Evolutionary conservation across 192 early-diverging fungal genomes (phyloP).

Genomic region (Kickxella alabastrina): DNA sequence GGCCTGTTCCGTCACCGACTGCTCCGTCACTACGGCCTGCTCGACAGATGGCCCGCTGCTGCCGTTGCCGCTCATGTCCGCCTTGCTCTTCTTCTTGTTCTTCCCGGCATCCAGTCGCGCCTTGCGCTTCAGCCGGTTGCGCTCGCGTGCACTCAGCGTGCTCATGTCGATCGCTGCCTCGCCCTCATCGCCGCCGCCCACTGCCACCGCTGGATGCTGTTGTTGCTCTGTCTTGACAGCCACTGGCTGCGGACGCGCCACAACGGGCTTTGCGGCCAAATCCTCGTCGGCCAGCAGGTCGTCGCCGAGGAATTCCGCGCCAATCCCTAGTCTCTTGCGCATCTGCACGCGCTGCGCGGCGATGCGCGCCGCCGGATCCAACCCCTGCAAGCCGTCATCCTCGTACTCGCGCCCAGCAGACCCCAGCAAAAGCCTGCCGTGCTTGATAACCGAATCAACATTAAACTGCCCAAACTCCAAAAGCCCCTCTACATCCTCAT

Average conservation of each 20-base stretch:
- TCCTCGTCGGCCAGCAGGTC: constrained; percentile 86
- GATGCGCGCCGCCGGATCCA: constrained; percentile 80
- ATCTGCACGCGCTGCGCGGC: constrained; percentile 79
- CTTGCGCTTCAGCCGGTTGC: constrained; percentile 85
- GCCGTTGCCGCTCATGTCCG: not conserved
- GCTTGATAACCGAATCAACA: constrained; percentile 72
- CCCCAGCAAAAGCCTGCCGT: constrained; percentile 75
- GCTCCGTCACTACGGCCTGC: constrained; percentile 12
- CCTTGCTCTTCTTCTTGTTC: constrained; percentile 43
- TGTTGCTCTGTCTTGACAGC: constrained; percentile 9
- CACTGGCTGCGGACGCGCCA: not conserved
- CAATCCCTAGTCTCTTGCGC: constrained; percentile 78
- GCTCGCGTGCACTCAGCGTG: constrained; percentile 85
- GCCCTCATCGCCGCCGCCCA: constrained; percentile 7
- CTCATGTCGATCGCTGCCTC: constrained; percentile 56
- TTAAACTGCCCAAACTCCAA: constrained; percentile 79
- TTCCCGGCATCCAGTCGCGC: constrained; percentile 76
- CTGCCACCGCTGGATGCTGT: constrained; percentile 30
- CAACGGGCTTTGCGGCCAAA: constrained; percentile 30
- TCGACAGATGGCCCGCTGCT: not conserved
- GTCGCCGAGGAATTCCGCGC: constrained; percentile 84
- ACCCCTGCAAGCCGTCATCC: constrained; percentile 60
- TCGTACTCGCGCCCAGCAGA: constrained; percentile 94
- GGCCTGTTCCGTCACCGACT: constrained; percentile 44
- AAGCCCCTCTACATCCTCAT: constrained; percentile 47